Base-by-base conservation (phyloP, 2,329 filamentous ascomycete species). In the Corniculantispora saksenae region DNA sequence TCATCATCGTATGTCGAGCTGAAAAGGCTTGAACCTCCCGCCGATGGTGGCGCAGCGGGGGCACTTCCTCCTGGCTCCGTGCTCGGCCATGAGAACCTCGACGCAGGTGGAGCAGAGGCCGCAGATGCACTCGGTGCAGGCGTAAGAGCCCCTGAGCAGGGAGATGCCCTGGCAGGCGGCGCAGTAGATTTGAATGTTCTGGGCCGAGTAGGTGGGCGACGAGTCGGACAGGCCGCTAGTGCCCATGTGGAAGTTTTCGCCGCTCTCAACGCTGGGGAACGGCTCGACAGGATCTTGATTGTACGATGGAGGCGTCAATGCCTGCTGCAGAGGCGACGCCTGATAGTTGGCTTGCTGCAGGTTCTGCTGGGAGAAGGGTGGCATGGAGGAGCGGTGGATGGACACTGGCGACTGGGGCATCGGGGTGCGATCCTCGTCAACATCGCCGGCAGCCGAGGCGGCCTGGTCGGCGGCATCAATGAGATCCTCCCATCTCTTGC, bases 81-180 rank as follows among this genome's bases (percentile, higher is more conserved):
- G 90, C 75, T 93, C 91, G 70, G 86, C 86, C 78, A 92, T 89
- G 63, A 94, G 82, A 40, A 92, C 87, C 72, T 93, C 90, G 65
- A 97, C 93, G 72, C 94, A 98, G 66, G 93, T 88, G 68, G 90
- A 88, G 77, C 95, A 98, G 58, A 98, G 85, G 19, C 94, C 94
- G 75, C 93, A 97, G 68, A 98, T 97, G 76, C 95, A 98, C 77
- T 97, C 94, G 1, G 94, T 97, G 76, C 94, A 98, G 25, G 94
- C 94, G 74, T 93, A 97, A 40, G 92, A 95, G 72, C 94, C 91
- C 72, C 89, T 90, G 29, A 98, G 81, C 13, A 89, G 81, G 60
- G 90, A 94, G 21, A 93, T 83, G 45, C 90, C 87, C 69, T 92
- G 89, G 74, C 94, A 98, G 56, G 91, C 91, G 23, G 94, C 92